phyloP scores from a whole-genome alignment of 768 basidiomycete species.

The Panaeolus papilionaceus region DNA sequence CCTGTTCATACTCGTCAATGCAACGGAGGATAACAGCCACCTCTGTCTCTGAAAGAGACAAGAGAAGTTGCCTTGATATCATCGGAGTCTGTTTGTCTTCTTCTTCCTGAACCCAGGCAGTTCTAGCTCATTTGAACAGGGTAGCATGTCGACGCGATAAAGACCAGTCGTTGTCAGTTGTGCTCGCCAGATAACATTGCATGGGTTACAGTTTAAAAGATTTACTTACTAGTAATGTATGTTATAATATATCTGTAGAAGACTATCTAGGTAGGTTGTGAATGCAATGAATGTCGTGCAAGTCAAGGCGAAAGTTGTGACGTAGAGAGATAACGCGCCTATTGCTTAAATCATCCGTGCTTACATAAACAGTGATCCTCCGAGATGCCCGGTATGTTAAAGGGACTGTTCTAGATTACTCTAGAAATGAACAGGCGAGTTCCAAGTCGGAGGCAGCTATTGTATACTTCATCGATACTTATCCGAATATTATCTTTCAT shows the following conservation, averaged over 20 bases:
- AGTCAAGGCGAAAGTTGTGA: not conserved
- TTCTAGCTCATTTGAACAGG: not conserved
- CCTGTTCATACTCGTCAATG: constrained; percentile 45
- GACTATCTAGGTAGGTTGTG: not conserved
- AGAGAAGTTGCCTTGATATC: constrained; percentile 5
- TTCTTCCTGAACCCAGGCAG: not conserved
- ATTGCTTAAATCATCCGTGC: not conserved
- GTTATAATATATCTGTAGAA: not conserved
- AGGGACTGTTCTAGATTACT: not conserved
- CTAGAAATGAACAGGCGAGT: not conserved
- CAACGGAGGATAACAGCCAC: constrained; percentile 26
- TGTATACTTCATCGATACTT: too few species aligned
- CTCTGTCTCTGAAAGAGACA: constrained; percentile 25
- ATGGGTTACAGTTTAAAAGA: not conserved
- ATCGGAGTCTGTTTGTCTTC: not conserved
- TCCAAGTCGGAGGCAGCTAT: too few species aligned
- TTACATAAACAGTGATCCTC: not conserved
- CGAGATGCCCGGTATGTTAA: not conserved
- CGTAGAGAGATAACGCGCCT: not conserved
- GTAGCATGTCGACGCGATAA: not conserved
- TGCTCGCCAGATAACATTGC: not conserved
- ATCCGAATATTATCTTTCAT: not conserved
- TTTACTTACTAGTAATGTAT: constrained; percentile 2
- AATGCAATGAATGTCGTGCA: not conserved
- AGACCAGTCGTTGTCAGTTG: not conserved